phyloP scores from a whole-genome alignment of 108 stramenopile genomes.

The Cyclotella sp. region DNA sequence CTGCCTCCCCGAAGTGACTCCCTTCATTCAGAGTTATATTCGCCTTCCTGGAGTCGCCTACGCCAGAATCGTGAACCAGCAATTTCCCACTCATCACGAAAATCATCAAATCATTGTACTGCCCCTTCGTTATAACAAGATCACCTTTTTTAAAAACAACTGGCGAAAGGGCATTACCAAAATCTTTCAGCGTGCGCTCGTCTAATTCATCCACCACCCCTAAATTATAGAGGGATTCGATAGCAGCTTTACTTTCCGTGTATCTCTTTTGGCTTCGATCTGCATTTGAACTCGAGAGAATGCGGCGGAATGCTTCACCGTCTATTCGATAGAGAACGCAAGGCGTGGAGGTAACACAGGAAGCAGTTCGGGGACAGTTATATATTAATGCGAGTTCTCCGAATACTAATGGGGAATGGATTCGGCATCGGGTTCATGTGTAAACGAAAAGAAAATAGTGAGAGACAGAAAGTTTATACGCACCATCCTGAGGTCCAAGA shows the following conservation, averaged over 20 bases:
- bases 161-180: constrained; percentile 32
- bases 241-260: constrained; percentile 48
- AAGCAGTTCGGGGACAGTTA: constrained; percentile 64
- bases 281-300: constrained; percentile 50
- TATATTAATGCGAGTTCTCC: constrained; percentile 61
- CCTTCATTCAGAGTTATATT: constrained; percentile 50
- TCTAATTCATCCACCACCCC: constrained; percentile 47
- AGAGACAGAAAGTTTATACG: background rate
- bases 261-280: constrained; percentile 45
- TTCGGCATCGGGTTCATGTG: background rate
- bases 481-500: constrained; percentile 39
- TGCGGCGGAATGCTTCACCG: constrained; percentile 47
- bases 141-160: constrained; percentile 56
- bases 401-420: constrained; percentile 7
- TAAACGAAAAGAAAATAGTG: background rate
- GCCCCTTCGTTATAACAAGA: constrained; percentile 67
- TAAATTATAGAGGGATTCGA: constrained; percentile 40
- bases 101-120: constrained; percentile 67
- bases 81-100: constrained; percentile 69
- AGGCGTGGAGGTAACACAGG: constrained; percentile 46
- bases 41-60: constrained; percentile 46
- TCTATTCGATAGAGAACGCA: constrained; percentile 46
- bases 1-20: constrained; percentile 47
- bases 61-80: constrained; percentile 39
- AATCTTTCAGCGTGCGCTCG: constrained; percentile 30